Conservation (phyloP, 2,329 filamentous ascomycete genomes). For the Neocatenulostroma microsporum region DNA sequence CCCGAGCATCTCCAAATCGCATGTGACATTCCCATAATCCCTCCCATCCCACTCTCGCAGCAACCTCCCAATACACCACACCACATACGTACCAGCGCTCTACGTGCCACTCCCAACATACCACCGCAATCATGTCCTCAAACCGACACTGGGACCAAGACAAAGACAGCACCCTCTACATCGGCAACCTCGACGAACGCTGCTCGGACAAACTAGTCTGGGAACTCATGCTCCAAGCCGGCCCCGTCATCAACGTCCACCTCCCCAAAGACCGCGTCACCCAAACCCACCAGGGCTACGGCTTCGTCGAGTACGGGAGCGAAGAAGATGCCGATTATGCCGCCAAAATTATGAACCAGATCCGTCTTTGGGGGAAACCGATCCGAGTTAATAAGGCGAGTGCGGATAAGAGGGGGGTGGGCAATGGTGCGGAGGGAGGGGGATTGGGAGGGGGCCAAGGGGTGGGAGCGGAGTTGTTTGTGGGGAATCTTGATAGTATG, state of each 20-base stretch:
- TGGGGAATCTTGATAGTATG: slow-evolving; percentile 90
- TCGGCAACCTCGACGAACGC: slow-evolving; percentile 97
- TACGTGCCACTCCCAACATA: too few species aligned
- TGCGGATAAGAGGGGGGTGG: slow-evolving; percentile 85
- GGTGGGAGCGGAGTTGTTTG: slow-evolving; percentile 91
- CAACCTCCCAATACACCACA: too few species aligned
- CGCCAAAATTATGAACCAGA: slow-evolving; percentile 90
- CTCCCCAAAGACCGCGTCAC: slow-evolving; percentile 97
- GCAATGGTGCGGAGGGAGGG: slow-evolving; percentile 72
- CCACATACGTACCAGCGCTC: too few species aligned
- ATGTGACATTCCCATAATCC: too few species aligned
- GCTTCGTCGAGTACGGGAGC: slow-evolving; percentile 96
- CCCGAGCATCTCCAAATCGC: too few species aligned
- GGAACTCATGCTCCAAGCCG: slow-evolving; percentile 97
- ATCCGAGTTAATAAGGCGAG: slow-evolving; percentile 92
- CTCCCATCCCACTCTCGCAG: too few species aligned
- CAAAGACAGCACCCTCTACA: slow-evolving; percentile 95
- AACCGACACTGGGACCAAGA: slow-evolving; percentile 90
- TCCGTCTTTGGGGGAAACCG: slow-evolving; percentile 86
- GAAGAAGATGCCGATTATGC: slow-evolving; percentile 96
- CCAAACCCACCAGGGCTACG: slow-evolving; percentile 93
- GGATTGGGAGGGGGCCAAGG: slow-evolving; percentile 85
- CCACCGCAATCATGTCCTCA: too few species aligned
- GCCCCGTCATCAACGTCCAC: slow-evolving; percentile 95
- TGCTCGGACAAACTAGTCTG: slow-evolving; percentile 84